Percentiles rank a stretch among this genome's conserved stretches.
Evolutionary conservation across 1,284 basidiomycete genomes (phyloP).

Genomic region (Marasmius oreades): DNA sequence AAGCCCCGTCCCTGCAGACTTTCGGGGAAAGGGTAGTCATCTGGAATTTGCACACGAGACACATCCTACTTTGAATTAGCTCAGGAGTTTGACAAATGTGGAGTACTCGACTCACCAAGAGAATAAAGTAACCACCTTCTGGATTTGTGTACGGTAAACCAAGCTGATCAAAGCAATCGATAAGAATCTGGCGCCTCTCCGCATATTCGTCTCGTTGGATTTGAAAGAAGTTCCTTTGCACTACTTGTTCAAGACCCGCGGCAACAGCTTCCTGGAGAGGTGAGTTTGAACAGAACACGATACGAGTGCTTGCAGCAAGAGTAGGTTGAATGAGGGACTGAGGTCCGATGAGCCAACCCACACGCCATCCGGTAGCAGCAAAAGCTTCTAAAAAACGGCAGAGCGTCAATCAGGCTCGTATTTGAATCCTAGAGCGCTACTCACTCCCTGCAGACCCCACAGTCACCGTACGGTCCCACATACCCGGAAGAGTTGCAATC

Average conservation of each 20-base stretch:
- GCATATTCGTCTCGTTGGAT: constrained; percentile 78
- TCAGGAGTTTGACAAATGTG: neutral
- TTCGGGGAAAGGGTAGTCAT: constrained; percentile 79
- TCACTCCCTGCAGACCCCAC: constrained; percentile 50
- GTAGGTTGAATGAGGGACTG: constrained; percentile 81
- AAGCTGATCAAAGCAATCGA: constrained; percentile 77
- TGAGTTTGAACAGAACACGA: constrained; percentile 94
- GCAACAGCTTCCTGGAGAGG: constrained; percentile 92
- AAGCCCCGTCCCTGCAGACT: constrained; percentile 77
- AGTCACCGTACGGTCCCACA: constrained; percentile 84
- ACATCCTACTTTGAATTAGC: constrained; percentile 57
- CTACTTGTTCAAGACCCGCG: constrained; percentile 77
- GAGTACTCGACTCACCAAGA: constrained; percentile 56
- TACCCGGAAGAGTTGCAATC: constrained; percentile 90
- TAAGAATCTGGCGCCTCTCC: constrained; percentile 74
- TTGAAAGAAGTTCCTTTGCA: constrained; percentile 75
- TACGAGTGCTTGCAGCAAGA: constrained; percentile 87
- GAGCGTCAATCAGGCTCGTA: neutral
- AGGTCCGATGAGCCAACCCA: constrained; percentile 95
- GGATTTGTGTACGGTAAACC: constrained; percentile 88
- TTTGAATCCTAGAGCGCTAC: constrained; percentile 15
- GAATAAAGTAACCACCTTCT: constrained; percentile 86
- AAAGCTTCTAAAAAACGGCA: constrained; percentile 73
- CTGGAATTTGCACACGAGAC: constrained; percentile 76
- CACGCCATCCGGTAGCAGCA: constrained; percentile 96